Percentiles rank a stretch among this genome's conserved stretches.
Evolutionary conservation across 352 stramenopile genomes (phyloP).

Genomic region (Phytophthora uliginosa): DNA sequence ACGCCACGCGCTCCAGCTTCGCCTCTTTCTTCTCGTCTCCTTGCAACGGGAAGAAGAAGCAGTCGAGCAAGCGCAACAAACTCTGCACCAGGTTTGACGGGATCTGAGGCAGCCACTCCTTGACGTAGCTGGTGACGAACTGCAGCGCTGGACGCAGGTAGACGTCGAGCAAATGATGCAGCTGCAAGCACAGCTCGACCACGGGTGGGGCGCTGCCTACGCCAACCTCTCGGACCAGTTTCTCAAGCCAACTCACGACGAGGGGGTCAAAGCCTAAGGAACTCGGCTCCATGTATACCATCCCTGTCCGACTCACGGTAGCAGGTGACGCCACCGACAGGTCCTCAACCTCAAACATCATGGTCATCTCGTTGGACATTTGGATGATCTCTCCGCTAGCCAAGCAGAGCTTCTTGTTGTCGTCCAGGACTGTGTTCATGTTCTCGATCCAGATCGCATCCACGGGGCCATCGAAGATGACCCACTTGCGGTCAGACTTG

Average conservation of each 20-base stretch:
- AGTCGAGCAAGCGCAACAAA: conserved; percentile 94
- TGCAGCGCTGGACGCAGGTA: conserved; percentile 86
- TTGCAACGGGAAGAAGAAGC: conserved; percentile 89
- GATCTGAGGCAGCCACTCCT: conserved; percentile 94
- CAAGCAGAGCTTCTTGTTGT: conserved; percentile 97
- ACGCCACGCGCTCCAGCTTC: conserved; percentile 72
- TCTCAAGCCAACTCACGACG: conserved; percentile 91
- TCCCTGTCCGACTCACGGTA: conserved; percentile 94
- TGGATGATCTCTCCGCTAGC: conserved; percentile 96
- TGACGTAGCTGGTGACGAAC: conserved; percentile 90
- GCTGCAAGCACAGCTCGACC: conserved; percentile 55
- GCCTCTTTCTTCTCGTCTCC: conserved; percentile 89
- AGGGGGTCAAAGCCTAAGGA: conserved; percentile 93
- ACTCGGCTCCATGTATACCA: conserved; percentile 97
- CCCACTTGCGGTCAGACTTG: conserved; percentile 93
- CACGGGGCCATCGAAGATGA: conserved; percentile 97
- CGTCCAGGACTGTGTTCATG: conserved; percentile 98
- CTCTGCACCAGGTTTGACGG: conserved; percentile 93
- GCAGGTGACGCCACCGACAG: conserved; percentile 94
- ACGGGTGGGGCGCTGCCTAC: conserved; percentile 51
- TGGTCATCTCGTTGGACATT: conserved; percentile 96
- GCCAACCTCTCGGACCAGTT: conserved; percentile 67
- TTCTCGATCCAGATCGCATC: conserved; percentile 98
- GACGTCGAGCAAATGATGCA: conserved; percentile 89
- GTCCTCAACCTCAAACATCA: conserved; percentile 98